Conservation (phyloP, 2,329 filamentous ascomycete genomes). For the Truncatella angustata region DNA sequence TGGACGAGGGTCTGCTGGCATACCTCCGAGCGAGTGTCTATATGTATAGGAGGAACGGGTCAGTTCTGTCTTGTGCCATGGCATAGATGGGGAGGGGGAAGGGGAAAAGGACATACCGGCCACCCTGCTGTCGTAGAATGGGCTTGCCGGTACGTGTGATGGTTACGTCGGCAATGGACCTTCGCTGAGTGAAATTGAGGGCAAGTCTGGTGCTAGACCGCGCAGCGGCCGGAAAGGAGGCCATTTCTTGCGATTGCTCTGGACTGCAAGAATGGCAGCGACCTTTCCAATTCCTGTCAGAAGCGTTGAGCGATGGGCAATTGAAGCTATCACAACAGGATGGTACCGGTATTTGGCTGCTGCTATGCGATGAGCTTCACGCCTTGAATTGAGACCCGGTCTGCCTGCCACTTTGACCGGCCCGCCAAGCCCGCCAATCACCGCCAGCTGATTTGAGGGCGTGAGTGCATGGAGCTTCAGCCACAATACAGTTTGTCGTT, state of each 20-base stretch:
- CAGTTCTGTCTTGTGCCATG: constrained; percentile 12
- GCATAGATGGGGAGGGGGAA: constrained; percentile 20
- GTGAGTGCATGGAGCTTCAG: constrained; percentile 8
- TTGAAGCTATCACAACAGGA: too few species aligned
- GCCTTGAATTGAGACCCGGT: constrained; percentile 6
- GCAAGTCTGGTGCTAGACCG: constrained; percentile 50
- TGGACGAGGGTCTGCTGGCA: too few species aligned
- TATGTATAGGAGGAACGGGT: constrained; percentile 14
- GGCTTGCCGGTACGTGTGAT: constrained; percentile 97
- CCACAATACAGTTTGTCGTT: too few species aligned
- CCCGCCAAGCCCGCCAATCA: constrained; percentile 15
- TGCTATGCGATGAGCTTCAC: constrained; percentile 8
- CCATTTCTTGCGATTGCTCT: constrained; percentile 45
- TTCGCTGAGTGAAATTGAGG: constrained; percentile 47
- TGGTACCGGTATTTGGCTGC: too few species aligned
- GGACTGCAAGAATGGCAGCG: constrained; percentile 29
- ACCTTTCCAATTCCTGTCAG: constrained; percentile 28
- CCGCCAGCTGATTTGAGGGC: constrained; percentile 9
- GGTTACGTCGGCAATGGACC: constrained; percentile 73
- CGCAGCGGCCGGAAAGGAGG: constrained; percentile 54
- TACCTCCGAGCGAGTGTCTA: constrained; percentile 87
- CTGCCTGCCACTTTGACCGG: constrained; percentile 3
- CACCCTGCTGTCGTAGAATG: constrained; percentile 83
- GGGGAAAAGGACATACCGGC: constrained; percentile 61
- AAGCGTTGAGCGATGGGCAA: too few species aligned